Base-by-base conservation (phyloP, 768 basidiomycete genomes). In the Tulasnella sp. region DNA sequence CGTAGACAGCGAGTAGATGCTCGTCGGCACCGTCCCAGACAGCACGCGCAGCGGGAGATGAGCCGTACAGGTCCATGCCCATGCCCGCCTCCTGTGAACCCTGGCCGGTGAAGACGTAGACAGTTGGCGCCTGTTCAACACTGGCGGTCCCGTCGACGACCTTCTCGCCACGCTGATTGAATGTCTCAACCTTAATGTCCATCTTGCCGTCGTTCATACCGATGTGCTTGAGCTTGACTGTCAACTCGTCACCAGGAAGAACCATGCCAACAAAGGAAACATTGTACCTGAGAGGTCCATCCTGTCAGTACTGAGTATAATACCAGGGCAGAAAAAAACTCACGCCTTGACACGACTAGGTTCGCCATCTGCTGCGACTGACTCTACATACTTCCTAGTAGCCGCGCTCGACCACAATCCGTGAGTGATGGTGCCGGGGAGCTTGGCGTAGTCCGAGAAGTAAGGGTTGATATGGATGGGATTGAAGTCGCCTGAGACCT, bases 381-480 rank as follows among this genome's bases (percentile, higher is more conserved):
- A 94, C 74, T 99, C 96, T 60, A 98, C 82, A 67, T 85, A 93
- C 49, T 85, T 83, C 63, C 96, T 81, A 10, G 93, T 94, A 8
- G 94, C 93, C 51, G 96, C 96, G 65, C 88, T 92, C 1, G 91
- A 85, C 90, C 92, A 97, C 75, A 98, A 82, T 55, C 96, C 96
- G 68, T 98, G 96, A 2, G 96, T 97, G 68, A 99, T 98, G 9
- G 96, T 99, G 13, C 88, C 86, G 24, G 95, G 94, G 13, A 99
- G 82, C 4, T 84, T 81, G 1, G 95, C 94, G 63, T 86, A 90
- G 70, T 92, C 86, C 23, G 96, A 83, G 76, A 99, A 97, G 78
- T 98, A 98, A 0, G 96, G 95, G 73, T 99, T 97, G 71, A 96
- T 77, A 70, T 99, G 96, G 66, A 99, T 99, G 27, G 96, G 96